phyloP scores from a whole-genome alignment of 1,284 basidiomycete species.

The Sanghuangporus baumii region DNA sequence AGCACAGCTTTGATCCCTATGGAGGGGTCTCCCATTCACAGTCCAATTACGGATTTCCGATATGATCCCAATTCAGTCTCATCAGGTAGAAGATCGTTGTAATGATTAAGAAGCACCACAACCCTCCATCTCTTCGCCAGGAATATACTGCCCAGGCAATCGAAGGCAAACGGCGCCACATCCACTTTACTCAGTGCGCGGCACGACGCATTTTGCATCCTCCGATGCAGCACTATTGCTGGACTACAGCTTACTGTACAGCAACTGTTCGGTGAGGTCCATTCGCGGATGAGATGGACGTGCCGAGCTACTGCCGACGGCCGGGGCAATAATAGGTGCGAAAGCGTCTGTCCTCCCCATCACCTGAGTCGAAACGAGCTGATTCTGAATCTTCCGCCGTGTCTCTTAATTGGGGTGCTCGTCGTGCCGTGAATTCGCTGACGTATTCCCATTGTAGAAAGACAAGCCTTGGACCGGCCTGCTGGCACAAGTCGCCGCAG shows the following conservation, averaged over 20 bases:
- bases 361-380: background rate
- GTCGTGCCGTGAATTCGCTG: background rate
- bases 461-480: background rate
- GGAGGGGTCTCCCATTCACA: background rate
- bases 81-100: slow-evolving; percentile 2
- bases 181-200: no score
- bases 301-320: slow-evolving; percentile 4
- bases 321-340: background rate
- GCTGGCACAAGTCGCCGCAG: background rate
- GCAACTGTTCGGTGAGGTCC: background rate
- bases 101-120: slow-evolving; percentile 1
- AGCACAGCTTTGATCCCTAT: background rate
- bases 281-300: background rate
- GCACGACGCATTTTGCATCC: no score
- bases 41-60: background rate
- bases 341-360: background rate
- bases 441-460: background rate
- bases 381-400: background rate
- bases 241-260: no score
- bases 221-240: no score
- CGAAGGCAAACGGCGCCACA: no score
- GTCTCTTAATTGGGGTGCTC: background rate
- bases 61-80: background rate
- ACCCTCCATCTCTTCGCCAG: background rate
- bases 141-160: background rate